Conservation (phyloP, 2,329 filamentous ascomycete genomes). For the Nannizziopsis arthrosporioides region DNA sequence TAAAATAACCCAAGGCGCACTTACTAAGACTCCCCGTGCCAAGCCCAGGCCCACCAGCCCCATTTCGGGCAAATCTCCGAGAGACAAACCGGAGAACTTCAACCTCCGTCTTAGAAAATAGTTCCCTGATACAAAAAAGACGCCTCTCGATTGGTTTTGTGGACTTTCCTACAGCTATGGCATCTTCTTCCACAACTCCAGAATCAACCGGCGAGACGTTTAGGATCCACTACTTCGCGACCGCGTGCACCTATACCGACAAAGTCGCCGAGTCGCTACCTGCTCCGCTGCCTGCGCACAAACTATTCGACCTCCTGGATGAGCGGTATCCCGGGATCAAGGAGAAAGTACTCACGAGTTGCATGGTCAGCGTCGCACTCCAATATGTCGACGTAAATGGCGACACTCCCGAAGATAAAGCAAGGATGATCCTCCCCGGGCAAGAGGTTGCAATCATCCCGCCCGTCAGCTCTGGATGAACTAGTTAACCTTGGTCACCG, state of each 20-base stretch:
- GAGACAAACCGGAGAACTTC: background rate
- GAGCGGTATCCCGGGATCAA: conserved; percentile 32
- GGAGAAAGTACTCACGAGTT: conserved; percentile 29
- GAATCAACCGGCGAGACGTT: conserved; percentile 19
- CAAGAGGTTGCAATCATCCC: conserved; percentile 39
- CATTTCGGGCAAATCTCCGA: background rate
- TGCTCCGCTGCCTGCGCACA: conserved; percentile 30
- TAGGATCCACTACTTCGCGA: conserved; percentile 38
- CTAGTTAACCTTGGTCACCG: background rate
- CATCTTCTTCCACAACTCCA: background rate
- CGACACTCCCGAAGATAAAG: conserved; percentile 15
- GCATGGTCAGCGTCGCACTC: conserved; percentile 33
- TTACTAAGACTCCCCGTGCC: no score
- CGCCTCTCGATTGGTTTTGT: background rate
- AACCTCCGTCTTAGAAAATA: background rate
- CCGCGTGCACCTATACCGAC: conserved; percentile 31
- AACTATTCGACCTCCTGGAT: conserved; percentile 31
- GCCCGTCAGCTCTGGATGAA: conserved; percentile 37
- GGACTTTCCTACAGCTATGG: background rate
- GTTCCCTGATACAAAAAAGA: background rate
- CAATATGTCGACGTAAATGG: conserved; percentile 33
- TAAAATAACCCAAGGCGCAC: no score
- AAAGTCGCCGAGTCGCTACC: conserved; percentile 32
- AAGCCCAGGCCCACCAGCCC: background rate
- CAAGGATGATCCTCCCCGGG: conserved; percentile 25